These are phyloP conservation scores for Paraphaeosphaeria sporulosa DNA, from an alignment of 2,329 filamentous ascomycete genomes.

Conservation along the genomic window DNA sequence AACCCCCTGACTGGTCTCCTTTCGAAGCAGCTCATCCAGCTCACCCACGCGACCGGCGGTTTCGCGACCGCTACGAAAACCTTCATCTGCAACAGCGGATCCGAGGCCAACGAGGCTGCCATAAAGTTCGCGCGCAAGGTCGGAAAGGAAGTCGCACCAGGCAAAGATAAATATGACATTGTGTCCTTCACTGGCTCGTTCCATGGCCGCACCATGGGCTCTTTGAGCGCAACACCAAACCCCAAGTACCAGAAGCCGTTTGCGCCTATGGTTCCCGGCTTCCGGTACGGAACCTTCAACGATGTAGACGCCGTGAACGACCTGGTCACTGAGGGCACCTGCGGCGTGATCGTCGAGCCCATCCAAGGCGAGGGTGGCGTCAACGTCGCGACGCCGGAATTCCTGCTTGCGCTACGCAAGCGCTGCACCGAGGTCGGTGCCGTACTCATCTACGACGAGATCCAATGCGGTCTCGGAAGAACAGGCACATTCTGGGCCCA, in stretches of 20 bases:
- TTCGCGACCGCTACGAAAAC: slow-evolving; percentile 83
- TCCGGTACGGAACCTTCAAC: slow-evolving; percentile 86
- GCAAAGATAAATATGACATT: slow-evolving; percentile 77
- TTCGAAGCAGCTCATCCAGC: slow-evolving; percentile 82
- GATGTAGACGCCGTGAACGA: slow-evolving; percentile 74
- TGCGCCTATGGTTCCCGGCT: slow-evolving; percentile 92
- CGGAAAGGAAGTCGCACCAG: slow-evolving; percentile 76
- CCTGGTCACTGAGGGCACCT: slow-evolving; percentile 84
- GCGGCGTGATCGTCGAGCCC: slow-evolving; percentile 94
- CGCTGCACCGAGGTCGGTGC: slow-evolving; percentile 88
- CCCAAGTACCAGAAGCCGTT: slow-evolving; percentile 98
- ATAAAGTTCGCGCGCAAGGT: slow-evolving; percentile 96
- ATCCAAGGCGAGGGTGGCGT: slow-evolving; percentile 98
- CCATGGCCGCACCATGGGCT: slow-evolving; percentile 96
- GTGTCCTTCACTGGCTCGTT: slow-evolving; percentile 93
- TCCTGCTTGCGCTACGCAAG: slow-evolving; percentile 81
- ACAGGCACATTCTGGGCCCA: slow-evolving; percentile 95
- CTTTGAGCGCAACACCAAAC: slow-evolving; percentile 94
- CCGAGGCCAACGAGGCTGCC: slow-evolving; percentile 96
- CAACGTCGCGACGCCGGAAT: slow-evolving; percentile 81
- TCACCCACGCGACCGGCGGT: slow-evolving; percentile 78
- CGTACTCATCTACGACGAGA: slow-evolving; percentile 93
- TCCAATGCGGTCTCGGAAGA: slow-evolving; percentile 89
- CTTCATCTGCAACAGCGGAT: slow-evolving; percentile 96
- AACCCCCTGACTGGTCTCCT: slow-evolving; percentile 94